Percentiles rank a stretch among this genome's conserved stretches.
Evolutionary conservation across 805 yeast species (phyloP).

Genomic region (Schwanniomyces vanrijiae): DNA sequence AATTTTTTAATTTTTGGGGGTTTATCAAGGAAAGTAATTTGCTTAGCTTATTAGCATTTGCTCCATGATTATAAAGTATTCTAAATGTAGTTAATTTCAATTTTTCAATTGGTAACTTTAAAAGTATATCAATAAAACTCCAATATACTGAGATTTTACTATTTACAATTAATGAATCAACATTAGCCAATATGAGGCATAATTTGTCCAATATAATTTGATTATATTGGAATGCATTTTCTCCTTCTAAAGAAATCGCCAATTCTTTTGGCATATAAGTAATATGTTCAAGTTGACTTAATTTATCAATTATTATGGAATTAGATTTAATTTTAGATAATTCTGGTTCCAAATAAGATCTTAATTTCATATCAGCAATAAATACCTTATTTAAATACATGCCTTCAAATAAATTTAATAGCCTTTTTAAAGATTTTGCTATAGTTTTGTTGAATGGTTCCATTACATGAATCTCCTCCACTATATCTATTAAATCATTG

Average conservation of each 20-base stretch:
- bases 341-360: conserved; percentile 7
- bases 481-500: conserved; percentile 17
- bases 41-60: conserved; percentile 7
- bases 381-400: conserved; percentile 6
- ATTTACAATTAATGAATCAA: conserved; percentile 17
- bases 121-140: conserved; percentile 11
- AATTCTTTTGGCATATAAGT: not conserved
- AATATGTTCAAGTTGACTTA: conserved; percentile 6
- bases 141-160: conserved; percentile 12
- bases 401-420: conserved; percentile 4
- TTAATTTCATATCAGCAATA: conserved; percentile 8
- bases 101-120: not conserved
- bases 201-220: not conserved
- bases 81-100: conserved; percentile 20
- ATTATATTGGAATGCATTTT: not conserved
- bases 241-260: conserved; percentile 1
- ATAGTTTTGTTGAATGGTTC: conserved; percentile 9
- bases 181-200: not conserved
- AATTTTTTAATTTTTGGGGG: conserved; percentile 18
- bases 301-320: conserved; percentile 20
- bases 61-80: conserved; percentile 20
- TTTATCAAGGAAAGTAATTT: conserved; percentile 14
- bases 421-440: conserved; percentile 1
- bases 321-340: conserved; percentile 7
- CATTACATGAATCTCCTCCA: conserved; percentile 18